These are phyloP conservation scores for Pseudotsuga menziesii DNA, from an alignment of 75 land plant genomes.

Conservation along the genomic window DNA sequence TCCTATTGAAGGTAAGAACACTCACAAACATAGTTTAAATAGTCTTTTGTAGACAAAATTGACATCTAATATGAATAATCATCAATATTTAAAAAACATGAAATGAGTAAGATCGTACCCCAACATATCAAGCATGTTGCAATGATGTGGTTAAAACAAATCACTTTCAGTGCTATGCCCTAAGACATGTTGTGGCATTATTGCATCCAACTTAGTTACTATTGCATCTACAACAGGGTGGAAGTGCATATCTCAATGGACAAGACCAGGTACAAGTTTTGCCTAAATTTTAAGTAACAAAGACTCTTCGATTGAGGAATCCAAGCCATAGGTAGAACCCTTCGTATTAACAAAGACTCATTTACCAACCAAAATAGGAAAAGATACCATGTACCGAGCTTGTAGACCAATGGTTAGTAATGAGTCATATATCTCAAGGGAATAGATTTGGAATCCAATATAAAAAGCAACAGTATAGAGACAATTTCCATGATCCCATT, in stretches of 20 bases:
- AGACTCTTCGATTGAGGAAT: background rate
- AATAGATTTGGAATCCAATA: too few relatives aligned
- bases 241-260: background rate
- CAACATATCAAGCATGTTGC: background rate
- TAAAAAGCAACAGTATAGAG: too few relatives aligned
- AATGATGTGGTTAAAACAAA: background rate
- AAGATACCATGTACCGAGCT: too few relatives aligned
- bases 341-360: background rate
- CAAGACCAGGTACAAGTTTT: background rate
- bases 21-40: background rate
- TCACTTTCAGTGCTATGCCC: background rate
- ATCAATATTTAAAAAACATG: background rate
- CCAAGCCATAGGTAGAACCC: background rate
- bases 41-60: background rate
- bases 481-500: too few relatives aligned
- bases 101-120: background rate
- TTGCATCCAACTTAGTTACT: too few relatives aligned
- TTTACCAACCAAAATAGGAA: background rate
- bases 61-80: background rate
- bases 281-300: background rate
- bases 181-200: too few relatives aligned
- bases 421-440: too few relatives aligned
- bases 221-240: too few relatives aligned
- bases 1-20: background rate
- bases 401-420: too few relatives aligned